These are phyloP conservation scores for Yamadazyma paraphyllophila DNA, from an alignment of 805 yeast genomes.

Conservation along the genomic window DNA sequence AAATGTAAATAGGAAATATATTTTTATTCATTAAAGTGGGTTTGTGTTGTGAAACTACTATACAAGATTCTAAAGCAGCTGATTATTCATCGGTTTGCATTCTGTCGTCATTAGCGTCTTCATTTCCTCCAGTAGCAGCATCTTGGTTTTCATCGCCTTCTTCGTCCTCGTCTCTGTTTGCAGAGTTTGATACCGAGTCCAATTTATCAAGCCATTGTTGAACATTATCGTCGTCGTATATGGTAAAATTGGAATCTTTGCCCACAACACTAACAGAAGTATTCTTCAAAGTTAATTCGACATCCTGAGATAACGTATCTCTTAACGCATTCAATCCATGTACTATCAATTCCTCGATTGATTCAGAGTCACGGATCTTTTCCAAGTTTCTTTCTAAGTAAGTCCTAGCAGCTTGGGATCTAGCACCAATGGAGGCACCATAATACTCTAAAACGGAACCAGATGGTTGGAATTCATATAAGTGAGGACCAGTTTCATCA, in stretches of 20 bases:
- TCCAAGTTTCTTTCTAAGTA: slow-evolving; percentile 86
- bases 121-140: slow-evolving; percentile 21
- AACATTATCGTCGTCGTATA: slow-evolving; percentile 85
- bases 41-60: slow-evolving; percentile 1
- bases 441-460: slow-evolving; percentile 89
- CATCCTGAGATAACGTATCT: slow-evolving; percentile 92
- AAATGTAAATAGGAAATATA: background rate
- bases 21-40: slow-evolving; percentile 6
- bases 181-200: slow-evolving; percentile 60
- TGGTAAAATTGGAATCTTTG: slow-evolving; percentile 64
- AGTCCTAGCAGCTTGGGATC: slow-evolving; percentile 98
- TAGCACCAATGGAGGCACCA: slow-evolving; percentile 96
- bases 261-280: slow-evolving; percentile 95
- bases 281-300: slow-evolving; percentile 78
- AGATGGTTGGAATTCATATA: slow-evolving; percentile 93
- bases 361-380: slow-evolving; percentile 54
- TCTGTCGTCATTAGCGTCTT: slow-evolving; percentile 18
- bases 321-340: slow-evolving; percentile 89
- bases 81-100: slow-evolving; percentile 39
- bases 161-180: slow-evolving; percentile 45
- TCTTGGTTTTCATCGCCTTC: slow-evolving; percentile 26
- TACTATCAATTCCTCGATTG: slow-evolving; percentile 71
- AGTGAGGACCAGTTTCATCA: slow-evolving; percentile 92
- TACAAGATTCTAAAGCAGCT: slow-evolving; percentile 1
- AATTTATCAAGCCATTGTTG: slow-evolving; percentile 77